Base-by-base conservation (phyloP, 495 filamentous ascomycete species). In the Neurospora sp. region DNA sequence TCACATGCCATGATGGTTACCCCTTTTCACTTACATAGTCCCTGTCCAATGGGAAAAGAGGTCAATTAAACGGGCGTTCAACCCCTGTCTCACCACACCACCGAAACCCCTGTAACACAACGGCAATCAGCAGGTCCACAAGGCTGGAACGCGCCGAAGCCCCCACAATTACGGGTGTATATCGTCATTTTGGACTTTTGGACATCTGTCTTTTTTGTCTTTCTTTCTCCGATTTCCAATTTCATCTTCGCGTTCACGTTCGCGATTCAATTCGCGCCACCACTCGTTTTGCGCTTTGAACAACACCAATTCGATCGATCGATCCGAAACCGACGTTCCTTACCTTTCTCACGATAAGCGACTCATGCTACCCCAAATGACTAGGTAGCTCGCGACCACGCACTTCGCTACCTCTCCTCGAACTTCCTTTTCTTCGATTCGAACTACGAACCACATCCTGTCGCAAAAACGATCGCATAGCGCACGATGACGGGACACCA, bases 111-210 rank as follows among this genome's bases (percentile, higher is more conserved):
- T 62, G 54, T 18, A 62, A 4, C 12, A 62, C 27, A 0, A 18
- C 12, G 54, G 54, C 27, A 35, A 62, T 62, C 23, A 62, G 27
- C 14, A 62, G 54, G 54, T 31, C 54, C 54, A 62, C 27, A 62
- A 62, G 54, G 54, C 54, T 62, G 54, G 54, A 62, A 62, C 54
- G 54, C 54, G 54, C 54, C 27, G 54, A 62, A 62, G 54, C 54
- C 54, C 54, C 54, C 54, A 62, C 54, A 62, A 9, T 62, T 35
- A 35, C 14, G 54, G 27, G 54, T 62, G 54, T 2, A 62, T 62
- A 59, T 62, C 72, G 72, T 73, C 72, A 73, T 73, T 73, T 70
- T 73, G 66, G 71, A 82, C 69, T 73, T 73, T 70, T 73, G 66
- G 71, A 82, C 69, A 76, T 76, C 70, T 76, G 75, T 39, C 72